Base-by-base conservation (phyloP, 768 basidiomycete genomes). In the Tephrocybe sp. region DNA sequence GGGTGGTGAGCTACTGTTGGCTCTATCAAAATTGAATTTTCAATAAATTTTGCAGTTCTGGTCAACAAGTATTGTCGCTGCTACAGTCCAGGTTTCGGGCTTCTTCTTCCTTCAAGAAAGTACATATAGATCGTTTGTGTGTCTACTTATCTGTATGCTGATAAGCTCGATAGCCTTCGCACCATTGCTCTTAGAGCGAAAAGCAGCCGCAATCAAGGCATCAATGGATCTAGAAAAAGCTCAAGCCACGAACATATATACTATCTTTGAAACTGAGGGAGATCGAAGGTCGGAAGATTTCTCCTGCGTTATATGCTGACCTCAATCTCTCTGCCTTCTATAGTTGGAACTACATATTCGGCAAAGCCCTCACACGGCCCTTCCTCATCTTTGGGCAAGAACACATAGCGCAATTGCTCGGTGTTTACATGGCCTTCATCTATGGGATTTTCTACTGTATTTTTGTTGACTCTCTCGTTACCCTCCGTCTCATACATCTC, bases 401-500 rank as follows among this genome's bases (percentile, higher is more conserved):
- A 60, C 79, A 83, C 1, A 87, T 90, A 57, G 71, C 87, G 17
- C 86, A 88, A 58, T 62, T 88, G 2, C 67, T 90, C 9, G 83
- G 84, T 0, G 3, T 83, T 0, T 90, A 88, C 54, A 81, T 87
- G 77, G 82, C 85, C 0, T 82, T 87, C 55, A 61, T 86, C 14
- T 92, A 86, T 50, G 89, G 85, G 4, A 59, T 74, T 0, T 66
- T 84, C 34, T 87, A 85, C 51, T 55, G 83, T 83, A 58, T 42
- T 33, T 20, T 18, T 5, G 28, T 14, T 34, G 34, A 39, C 38
- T 20, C 20, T 30, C 14, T 3, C 11, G 15, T 33, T 17, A 18
- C n/a, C 12, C 23, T 20, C 3, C 3, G 11, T 23, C 5, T 12
- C 17, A 20, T 46, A 37, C 11, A 44, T n/a, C 3, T 18, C 8